These are phyloP conservation scores for Astragalus membranaceus DNA, from an alignment of 306 rosid genomes.

Conservation along the genomic window DNA sequence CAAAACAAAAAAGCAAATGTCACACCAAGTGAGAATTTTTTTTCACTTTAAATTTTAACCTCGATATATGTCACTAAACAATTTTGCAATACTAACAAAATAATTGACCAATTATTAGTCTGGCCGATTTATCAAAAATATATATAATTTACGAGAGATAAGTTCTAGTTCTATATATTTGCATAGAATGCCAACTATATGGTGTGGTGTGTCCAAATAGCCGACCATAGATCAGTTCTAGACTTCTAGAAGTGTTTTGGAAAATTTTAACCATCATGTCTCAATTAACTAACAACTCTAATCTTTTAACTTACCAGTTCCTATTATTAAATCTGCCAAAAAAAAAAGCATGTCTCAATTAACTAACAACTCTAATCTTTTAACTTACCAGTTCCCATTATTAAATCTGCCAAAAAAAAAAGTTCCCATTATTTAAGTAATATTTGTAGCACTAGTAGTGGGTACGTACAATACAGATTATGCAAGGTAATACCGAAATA, in stretches of 20 bases:
- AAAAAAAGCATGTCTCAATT: neutral
- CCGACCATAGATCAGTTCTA: neutral
- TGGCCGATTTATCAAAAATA: too few relatives aligned
- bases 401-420: neutral
- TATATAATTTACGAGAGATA: too few relatives aligned
- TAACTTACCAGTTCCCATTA: neutral
- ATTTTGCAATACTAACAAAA: too few relatives aligned
- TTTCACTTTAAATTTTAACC: too few relatives aligned
- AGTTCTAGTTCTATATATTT: too few relatives aligned
- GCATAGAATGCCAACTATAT: too few relatives aligned
- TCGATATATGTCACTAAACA: too few relatives aligned
- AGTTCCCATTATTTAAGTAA: neutral
- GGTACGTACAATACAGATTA: neutral
- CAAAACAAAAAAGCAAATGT: too few relatives aligned
- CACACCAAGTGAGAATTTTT: too few relatives aligned
- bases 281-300: conserved; percentile 4
- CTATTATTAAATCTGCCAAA: neutral
- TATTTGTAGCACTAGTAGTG: conserved; percentile 12
- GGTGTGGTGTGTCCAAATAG: neutral
- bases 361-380: conserved; percentile 8
- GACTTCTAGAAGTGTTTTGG: neutral
- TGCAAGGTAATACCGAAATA: neutral
- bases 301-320: neutral
- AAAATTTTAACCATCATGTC: neutral
- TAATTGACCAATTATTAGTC: too few relatives aligned